Percentiles rank a stretch among this genome's conserved stretches.
phyloP scores from a whole-genome alignment of 2,329 filamentous ascomycete genomes.

The Fusarium tjaetaba region DNA sequence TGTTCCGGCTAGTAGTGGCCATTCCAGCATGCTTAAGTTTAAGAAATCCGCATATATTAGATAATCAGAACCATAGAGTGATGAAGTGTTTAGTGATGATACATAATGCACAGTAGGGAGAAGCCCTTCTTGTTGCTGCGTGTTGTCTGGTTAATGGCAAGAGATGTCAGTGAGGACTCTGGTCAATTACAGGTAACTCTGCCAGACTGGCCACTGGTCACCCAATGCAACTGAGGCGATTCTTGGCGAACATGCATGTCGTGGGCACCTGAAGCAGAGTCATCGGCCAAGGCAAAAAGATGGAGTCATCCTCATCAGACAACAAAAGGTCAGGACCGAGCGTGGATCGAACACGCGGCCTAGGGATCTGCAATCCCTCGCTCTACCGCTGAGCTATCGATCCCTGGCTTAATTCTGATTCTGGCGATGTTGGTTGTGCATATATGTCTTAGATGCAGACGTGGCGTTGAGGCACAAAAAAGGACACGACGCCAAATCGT shows the following conservation, averaged over 20 bases:
- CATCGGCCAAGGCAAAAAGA: neutral
- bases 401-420: neutral
- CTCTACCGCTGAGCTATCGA: conserved; percentile 40
- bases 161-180: neutral
- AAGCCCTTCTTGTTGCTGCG: neutral
- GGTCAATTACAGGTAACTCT: no score
- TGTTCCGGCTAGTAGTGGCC: no score
- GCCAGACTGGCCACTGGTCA: neutral
- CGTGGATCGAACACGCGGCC: conserved; percentile 39
- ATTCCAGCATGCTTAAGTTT: neutral
- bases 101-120: neutral
- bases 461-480: conserved; percentile 27
- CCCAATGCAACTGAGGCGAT: neutral
- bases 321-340: conserved; percentile 30
- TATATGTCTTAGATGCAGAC: neutral
- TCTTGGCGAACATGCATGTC: no score
- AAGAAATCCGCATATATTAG: neutral
- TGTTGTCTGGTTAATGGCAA: no score
- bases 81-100: no score
- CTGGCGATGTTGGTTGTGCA: neutral
- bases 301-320: neutral
- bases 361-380: conserved; percentile 38
- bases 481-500: neutral
- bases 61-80: neutral
- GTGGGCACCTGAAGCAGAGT: no score